Evolutionary conservation across 176 grass and related monocot genomes (phyloP).

Genomic region (Rhipidocladum racemiflorum): DNA sequence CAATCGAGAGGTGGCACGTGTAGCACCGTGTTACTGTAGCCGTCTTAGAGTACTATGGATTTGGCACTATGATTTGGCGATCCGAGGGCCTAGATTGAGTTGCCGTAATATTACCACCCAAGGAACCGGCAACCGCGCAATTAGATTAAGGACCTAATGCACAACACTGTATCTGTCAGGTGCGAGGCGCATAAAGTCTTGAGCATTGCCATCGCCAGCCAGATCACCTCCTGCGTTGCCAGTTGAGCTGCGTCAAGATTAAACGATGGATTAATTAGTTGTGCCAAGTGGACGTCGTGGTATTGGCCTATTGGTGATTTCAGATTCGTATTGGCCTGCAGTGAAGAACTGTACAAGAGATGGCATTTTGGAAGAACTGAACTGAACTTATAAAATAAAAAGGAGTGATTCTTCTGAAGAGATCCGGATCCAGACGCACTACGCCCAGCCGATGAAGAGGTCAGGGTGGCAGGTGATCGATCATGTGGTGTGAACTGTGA

Average conservation of each 20-base stretch:
- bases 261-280: not conserved
- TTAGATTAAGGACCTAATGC: not conserved
- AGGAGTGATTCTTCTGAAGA: not conserved
- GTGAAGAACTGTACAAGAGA: not conserved
- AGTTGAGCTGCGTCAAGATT: not conserved
- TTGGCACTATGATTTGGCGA: not conserved
- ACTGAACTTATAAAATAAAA: not conserved
- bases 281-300: not conserved
- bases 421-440: not conserved
- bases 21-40: not conserved
- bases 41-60: not conserved
- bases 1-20: not conserved
- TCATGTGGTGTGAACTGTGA: slow-evolving; percentile 7
- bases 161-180: not conserved
- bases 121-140: no score
- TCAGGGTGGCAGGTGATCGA: not conserved
- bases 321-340: not conserved
- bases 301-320: not conserved
- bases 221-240: not conserved
- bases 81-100: no score
- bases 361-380: not conserved
- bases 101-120: no score
- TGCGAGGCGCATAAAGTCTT: not conserved
- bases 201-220: not conserved
- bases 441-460: not conserved